Base-by-base conservation (phyloP, 495 filamentous ascomycete species). In the Pseudomonodictys pantanalensis region DNA sequence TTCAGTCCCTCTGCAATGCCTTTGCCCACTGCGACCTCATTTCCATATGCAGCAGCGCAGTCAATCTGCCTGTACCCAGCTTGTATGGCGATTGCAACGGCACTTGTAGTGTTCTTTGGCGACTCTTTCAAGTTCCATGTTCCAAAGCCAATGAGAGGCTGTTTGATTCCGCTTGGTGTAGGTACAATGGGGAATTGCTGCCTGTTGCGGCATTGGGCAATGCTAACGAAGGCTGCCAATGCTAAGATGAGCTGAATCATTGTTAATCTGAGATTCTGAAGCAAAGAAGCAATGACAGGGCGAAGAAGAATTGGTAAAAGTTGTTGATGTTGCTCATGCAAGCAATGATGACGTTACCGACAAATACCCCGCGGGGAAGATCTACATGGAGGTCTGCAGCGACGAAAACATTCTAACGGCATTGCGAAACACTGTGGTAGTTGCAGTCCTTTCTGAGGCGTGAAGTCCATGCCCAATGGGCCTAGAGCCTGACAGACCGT, bases 1-100 rank as follows among this genome's bases (percentile, higher is more conserved):
- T 67, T 50, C 55, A 79, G 65, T 3, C 76, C 77, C 17, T 73
- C 69, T 51, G 69, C 65, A 52, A 79, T 76, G 24, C 76, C 77
- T 54, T 70, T 61, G 20, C 77, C 77, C 0, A 76, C 77, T 41
- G 73, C 68, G 25, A 66, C 65, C 60, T 77, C 73, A 65, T 79
- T 79, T 25, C 66, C 69, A 60, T 80, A 80, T 59, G 70, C 59
- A 23, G 53, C 58, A 10, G 76, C 78, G 48, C 72, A 72, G 64
- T 79, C 78, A 42, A 80, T 77, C 63, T 78, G 73, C 12, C 75
- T 68, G 63, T 78, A 80, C 11, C 78, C 77, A 15, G 73, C 56
- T 65, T 77, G 73, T 49, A 80, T 73, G 18, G 78, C 77, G 38
- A 70, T 71, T 17, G 67, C 58, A 6, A 74, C 69, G 20, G 67